These are phyloP conservation scores for Rubroboletus satanas DNA, from an alignment of 768 basidiomycete genomes.

Conservation along the genomic window DNA sequence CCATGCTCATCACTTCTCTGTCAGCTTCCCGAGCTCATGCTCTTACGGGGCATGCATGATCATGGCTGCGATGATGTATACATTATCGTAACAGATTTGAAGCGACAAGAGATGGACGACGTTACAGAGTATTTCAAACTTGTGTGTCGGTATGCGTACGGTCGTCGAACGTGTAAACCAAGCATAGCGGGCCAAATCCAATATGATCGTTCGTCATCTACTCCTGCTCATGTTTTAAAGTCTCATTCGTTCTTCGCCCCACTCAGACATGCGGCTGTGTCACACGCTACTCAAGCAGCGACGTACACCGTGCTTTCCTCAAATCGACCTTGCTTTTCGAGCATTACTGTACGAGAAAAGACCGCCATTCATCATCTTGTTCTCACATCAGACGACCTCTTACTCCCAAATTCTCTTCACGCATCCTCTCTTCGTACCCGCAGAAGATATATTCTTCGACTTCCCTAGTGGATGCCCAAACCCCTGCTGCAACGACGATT, in stretches of 20 bases:
- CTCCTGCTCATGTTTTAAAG: neutral
- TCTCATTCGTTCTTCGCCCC: conserved; percentile 4
- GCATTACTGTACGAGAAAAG: conserved; percentile 73
- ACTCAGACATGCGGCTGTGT: conserved; percentile 59
- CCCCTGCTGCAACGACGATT: conserved; percentile 75
- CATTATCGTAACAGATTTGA: conserved; percentile 76
- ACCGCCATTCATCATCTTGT: conserved; percentile 72
- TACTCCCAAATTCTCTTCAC: conserved; percentile 83
- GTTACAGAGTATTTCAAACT: conserved; percentile 76
- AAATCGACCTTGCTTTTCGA: conserved; percentile 74
- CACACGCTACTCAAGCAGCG: conserved; percentile 65
- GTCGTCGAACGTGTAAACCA: conserved; percentile 56
- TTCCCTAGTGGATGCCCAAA: conserved; percentile 79
- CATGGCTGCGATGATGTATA: conserved; percentile 74
- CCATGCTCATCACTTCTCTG: conserved; percentile 3
- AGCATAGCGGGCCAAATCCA: conserved; percentile 66
- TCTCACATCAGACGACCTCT: conserved; percentile 76
- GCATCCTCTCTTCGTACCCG: conserved; percentile 63
- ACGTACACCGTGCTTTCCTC: conserved; percentile 77
- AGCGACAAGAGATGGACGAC: conserved; percentile 78
- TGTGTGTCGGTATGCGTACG: conserved; percentile 62
- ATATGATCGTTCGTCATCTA: conserved; percentile 56
- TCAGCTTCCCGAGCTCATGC: conserved; percentile 76
- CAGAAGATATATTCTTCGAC: conserved; percentile 69
- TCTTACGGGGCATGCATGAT: conserved; percentile 78